These are phyloP conservation scores for Solanum hybrid DNA, from an alignment of 305 asterid species.

Conservation along the genomic window DNA sequence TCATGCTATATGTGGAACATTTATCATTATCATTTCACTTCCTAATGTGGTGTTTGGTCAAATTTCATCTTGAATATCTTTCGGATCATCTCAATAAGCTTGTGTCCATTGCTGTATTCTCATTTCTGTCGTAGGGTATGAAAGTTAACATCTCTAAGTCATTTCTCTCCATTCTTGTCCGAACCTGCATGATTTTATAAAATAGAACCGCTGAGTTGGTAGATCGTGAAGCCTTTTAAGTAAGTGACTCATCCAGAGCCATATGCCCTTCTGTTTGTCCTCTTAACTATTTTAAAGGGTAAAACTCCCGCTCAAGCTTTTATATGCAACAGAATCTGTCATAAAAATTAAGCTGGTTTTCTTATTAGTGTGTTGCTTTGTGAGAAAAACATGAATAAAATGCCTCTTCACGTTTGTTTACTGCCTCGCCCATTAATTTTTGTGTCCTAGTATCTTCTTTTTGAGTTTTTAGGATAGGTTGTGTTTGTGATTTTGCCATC, in stretches of 20 bases:
- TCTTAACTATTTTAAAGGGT: neutral
- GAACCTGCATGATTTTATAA: neutral
- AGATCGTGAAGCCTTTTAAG: neutral
- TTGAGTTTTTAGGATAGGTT: neutral
- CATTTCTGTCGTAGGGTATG: neutral
- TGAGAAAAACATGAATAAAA: neutral
- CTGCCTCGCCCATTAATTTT: neutral
- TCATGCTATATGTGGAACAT: neutral
- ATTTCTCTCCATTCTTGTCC: neutral
- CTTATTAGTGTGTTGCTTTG: neutral
- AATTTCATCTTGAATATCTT: neutral
- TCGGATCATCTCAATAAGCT: neutral
- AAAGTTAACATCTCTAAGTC: neutral
- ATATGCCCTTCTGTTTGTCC: neutral
- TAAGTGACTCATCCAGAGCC: neutral
- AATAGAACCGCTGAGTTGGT: neutral
- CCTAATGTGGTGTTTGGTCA: neutral
- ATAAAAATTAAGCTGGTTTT: neutral
- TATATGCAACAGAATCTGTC: neutral
- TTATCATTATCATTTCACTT: constrained; percentile 2
- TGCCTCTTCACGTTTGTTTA: neutral
- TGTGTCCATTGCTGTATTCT: neutral
- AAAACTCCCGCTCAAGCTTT: neutral
- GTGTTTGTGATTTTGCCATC: neutral
- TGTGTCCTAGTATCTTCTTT: neutral